phyloP scores from a whole-genome alignment of 2,329 filamentous ascomycete genomes.

The Echinosphaeria canescens region DNA sequence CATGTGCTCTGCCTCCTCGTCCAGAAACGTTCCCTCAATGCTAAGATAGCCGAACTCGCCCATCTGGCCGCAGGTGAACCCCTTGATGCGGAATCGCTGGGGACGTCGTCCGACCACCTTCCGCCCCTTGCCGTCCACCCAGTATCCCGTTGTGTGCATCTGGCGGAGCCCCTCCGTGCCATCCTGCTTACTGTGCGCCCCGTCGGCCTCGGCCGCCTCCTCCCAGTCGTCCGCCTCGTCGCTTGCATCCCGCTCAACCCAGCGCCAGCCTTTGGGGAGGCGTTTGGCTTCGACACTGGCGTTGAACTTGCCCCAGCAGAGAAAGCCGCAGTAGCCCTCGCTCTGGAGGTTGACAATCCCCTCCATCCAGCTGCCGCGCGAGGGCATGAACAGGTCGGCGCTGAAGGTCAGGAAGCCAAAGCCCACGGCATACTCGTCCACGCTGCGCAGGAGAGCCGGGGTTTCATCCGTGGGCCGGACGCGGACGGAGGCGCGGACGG shows the following conservation, averaged over 20 bases:
- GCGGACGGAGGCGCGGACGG: conserved; percentile 20
- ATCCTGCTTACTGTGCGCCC: conserved; percentile 26
- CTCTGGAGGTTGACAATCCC: conserved; percentile 73
- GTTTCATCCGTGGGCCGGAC: conserved; percentile 24
- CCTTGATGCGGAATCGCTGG: conserved; percentile 58
- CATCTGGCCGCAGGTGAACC: conserved; percentile 63
- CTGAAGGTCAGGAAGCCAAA: conserved; percentile 82
- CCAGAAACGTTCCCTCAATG: conserved; percentile 73
- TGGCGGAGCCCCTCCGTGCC: conserved; percentile 27
- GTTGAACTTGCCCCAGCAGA: conserved; percentile 85
- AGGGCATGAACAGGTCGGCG: conserved; percentile 63
- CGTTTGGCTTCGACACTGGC: conserved; percentile 62
- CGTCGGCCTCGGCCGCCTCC: conserved; percentile 14
- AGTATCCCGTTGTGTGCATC: conserved; percentile 44
- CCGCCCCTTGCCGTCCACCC: conserved; percentile 48
- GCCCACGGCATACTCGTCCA: conserved; percentile 69
- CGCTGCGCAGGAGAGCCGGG: conserved; percentile 20
- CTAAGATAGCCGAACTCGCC: conserved; percentile 61
- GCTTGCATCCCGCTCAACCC: conserved; percentile 22
- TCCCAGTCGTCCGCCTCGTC: conserved; percentile 6
- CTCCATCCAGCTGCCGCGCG: conserved; percentile 50
- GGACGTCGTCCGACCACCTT: conserved; percentile 50
- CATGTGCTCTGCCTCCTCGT: conserved; percentile 39
- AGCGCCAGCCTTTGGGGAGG: conserved; percentile 62
- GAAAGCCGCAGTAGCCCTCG: conserved; percentile 70